Evolutionary conservation across 192 early-diverging fungal genomes (phyloP).

Genomic region (Gigaspora rosea): DNA sequence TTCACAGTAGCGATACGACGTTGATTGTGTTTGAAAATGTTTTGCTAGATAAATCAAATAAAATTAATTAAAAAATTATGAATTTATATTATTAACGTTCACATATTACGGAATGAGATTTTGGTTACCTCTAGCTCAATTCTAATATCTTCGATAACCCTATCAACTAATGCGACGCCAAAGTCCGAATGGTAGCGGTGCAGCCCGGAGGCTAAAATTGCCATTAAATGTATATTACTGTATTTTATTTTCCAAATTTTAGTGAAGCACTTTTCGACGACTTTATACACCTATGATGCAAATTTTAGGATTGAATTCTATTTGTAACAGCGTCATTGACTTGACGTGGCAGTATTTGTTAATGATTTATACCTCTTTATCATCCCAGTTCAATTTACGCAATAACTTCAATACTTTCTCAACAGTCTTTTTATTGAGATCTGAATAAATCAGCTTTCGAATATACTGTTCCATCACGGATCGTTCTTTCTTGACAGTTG

Average conservation of each 20-base stretch:
- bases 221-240: constrained; percentile 80
- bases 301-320: not conserved
- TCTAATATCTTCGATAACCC: constrained; percentile 81
- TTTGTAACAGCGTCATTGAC: not conserved
- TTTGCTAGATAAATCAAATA: constrained; percentile 49
- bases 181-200: constrained; percentile 83
- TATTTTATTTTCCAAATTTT: constrained; percentile 96
- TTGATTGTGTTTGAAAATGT: constrained; percentile 93
- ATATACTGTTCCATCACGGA: constrained; percentile 86
- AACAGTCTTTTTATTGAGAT: constrained; percentile 71
- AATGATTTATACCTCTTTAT: constrained; percentile 45
- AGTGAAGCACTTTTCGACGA: constrained; percentile 77
- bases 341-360: not conserved
- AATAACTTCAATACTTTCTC: constrained; percentile 69
- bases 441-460: constrained; percentile 84
- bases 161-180: constrained; percentile 85
- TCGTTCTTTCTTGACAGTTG: constrained; percentile 67
- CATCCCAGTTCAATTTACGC: constrained; percentile 87
- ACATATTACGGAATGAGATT: not conserved
- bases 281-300: constrained; percentile 46
- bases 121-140: constrained; percentile 75
- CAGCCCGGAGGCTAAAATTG: constrained; percentile 78
- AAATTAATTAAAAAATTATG: not conserved
- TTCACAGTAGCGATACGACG: constrained; percentile 76
- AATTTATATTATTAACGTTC: not conserved